Conservation (phyloP, 2,329 filamentous ascomycete species). For the Pochonia chlamydosporia region DNA sequence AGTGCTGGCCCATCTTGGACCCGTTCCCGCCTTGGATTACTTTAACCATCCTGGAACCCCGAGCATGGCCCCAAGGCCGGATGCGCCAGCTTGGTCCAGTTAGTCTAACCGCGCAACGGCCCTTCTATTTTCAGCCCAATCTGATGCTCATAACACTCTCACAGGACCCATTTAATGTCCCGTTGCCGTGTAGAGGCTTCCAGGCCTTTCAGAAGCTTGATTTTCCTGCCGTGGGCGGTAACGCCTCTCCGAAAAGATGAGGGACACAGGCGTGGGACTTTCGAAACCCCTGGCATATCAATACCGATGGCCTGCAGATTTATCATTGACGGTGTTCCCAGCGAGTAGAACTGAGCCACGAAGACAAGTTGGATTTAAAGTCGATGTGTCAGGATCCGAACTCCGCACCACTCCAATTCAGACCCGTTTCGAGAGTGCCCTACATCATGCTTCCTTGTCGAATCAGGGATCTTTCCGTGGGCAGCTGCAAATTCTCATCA, state of each 20-base stretch:
- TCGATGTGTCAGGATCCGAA: constrained; percentile 5
- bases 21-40: constrained; percentile 4
- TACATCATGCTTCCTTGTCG: constrained; percentile 2
- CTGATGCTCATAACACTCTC: background rate
- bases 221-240: background rate
- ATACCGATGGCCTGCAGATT: background rate
- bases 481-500: background rate
- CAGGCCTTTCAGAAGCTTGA: background rate
- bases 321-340: background rate
- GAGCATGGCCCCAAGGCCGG: constrained; percentile 1
- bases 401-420: constrained; percentile 6
- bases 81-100: background rate
- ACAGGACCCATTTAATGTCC: background rate
- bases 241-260: background rate
- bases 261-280: background rate
- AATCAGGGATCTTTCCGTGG: constrained; percentile 2
- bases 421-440: background rate
- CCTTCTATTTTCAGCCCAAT: background rate
- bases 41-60: constrained; percentile 1
- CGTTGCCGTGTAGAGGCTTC: background rate
- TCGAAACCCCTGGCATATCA: background rate
- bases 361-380: background rate
- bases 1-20: background rate
- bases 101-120: background rate
- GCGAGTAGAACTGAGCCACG: background rate